phyloP scores from a whole-genome alignment of 1,284 basidiomycete species.

The Puccinia horiana region DNA sequence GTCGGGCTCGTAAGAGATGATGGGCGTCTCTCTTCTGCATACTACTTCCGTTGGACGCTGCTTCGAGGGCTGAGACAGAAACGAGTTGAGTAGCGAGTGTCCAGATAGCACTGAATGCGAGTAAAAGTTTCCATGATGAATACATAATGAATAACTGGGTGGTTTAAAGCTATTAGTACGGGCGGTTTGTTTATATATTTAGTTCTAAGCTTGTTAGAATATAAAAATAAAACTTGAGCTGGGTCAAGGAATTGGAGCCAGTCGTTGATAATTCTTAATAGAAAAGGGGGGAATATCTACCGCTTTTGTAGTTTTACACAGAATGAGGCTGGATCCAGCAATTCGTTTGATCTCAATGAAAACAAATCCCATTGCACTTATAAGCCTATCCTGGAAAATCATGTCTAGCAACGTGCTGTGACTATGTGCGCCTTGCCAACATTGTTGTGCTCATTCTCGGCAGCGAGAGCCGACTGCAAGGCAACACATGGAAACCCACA shows the following conservation, averaged over 20 bases:
- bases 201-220: background rate
- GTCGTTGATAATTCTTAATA: background rate
- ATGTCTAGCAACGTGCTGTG: background rate
- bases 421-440: background rate
- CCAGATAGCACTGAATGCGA: background rate
- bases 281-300: background rate
- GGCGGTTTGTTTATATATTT: background rate
- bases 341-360: background rate
- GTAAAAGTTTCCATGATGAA: background rate
- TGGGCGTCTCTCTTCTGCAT: background rate
- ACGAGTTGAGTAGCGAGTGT: background rate
- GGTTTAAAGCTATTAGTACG: background rate
- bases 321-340: background rate
- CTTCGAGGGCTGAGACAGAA: background rate
- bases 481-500: background rate
- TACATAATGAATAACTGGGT: constrained; percentile 1
- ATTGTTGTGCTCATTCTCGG: background rate
- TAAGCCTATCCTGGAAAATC: background rate
- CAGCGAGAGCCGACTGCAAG: background rate
- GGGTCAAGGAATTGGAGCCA: background rate
- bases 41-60: background rate
- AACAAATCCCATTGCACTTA: background rate
- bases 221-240: background rate
- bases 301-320: background rate
- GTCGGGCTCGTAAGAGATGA: constrained; percentile 14